Conservation (phyloP, 257 asterid species). For the Solanum piurae region DNA sequence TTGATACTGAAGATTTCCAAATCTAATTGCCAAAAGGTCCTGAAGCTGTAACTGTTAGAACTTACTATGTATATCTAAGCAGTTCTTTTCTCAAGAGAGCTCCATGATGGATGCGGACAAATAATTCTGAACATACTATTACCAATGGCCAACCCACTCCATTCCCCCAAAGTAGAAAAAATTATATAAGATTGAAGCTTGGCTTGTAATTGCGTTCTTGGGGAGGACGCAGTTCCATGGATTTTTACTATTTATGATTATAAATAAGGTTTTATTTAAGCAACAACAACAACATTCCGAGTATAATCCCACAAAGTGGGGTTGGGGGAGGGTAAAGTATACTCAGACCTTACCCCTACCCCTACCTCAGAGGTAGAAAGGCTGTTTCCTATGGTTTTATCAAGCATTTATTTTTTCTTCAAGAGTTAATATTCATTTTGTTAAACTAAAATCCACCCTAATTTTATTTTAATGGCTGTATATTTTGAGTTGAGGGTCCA, state of each 20-base stretch:
- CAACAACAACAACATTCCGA: background rate
- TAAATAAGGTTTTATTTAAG: background rate
- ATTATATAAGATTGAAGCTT: background rate
- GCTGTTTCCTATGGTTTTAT: background rate
- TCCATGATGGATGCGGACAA: background rate
- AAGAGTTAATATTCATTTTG: background rate
- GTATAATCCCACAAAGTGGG: background rate
- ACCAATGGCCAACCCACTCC: background rate
- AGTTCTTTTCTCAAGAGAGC: background rate
- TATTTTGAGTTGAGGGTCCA: background rate
- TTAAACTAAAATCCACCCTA: background rate
- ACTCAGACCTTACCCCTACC: background rate
- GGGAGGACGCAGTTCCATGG: background rate
- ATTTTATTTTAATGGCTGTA: background rate
- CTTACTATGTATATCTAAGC: background rate
- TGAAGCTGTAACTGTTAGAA: background rate
- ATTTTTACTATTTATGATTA: background rate
- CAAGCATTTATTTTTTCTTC: background rate
- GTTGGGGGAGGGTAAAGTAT: background rate
- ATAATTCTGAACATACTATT: background rate
- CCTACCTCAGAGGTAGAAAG: background rate
- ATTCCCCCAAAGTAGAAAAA: background rate
- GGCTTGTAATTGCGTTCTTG: background rate
- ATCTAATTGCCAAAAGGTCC: background rate
- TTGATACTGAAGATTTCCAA: background rate